Evolutionary conservation across 345 rosid genomes (phyloP), one percentile per base, ranked within the genome.

Genomic region (Eutrema heterophyllum): DNA sequence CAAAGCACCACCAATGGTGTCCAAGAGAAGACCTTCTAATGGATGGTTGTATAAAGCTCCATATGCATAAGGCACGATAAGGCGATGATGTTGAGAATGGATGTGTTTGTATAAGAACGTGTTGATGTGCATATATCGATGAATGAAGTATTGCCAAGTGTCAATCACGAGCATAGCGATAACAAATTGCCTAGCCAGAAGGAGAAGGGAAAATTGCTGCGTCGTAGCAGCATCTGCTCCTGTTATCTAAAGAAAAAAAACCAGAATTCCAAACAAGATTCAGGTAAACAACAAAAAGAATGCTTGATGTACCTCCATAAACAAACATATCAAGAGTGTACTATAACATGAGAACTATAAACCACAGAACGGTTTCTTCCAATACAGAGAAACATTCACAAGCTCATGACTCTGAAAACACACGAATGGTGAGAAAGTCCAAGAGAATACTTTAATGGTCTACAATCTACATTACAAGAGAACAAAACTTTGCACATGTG

Each of bases 21-120:
- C 93, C 36, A 83, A 78, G 21, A 90, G 85, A 46, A 88, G 88
- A 36, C 88, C 89, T 80, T 90, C 93, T 41, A 85, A 5, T 0
- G 93, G 91, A 64, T 88, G 91, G 79, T 84, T 85, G 80, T 86
- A 86, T 5, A 90, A 71, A 39, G 93, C 93, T 30, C 96, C 96
- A 48, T 80, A 90, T 13, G 90, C 64, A 57, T 84, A 84, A 5
- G 92, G 88, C 36, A 83, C 88, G 24, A 87, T 78, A 35, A 87
- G 89, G 50, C 87, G 86, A 62, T 84, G 90, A 58, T 87, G 95
- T 2, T 70, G 79, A 43, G 70, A 73, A 9, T 78, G 81, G 54
- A 78, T 73, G 38, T 78, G 81, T 67, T 78, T 78, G 81, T 78
- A 78, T 21, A 78, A 61, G 70, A 73, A 67, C 74, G 73, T 78